These are phyloP conservation scores for Exophiala sideris DNA, from an alignment of 2,329 filamentous ascomycete species.

Conservation along the genomic window DNA sequence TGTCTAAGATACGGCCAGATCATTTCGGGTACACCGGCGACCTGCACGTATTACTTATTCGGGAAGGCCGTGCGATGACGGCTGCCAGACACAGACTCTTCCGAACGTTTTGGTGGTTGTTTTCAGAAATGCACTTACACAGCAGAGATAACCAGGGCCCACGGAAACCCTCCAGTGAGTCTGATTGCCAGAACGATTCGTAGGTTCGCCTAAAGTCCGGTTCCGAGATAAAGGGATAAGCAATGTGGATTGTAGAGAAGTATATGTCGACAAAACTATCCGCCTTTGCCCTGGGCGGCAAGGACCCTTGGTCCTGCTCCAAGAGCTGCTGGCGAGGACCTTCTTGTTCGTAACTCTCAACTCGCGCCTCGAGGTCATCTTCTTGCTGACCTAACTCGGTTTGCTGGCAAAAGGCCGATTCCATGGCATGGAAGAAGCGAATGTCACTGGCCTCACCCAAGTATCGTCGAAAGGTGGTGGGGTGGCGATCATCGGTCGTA, in stretches of 20 bases:
- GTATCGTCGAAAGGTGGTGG: constrained; percentile 30
- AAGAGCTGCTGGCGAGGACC: constrained; percentile 7
- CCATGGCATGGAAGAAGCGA: constrained; percentile 36
- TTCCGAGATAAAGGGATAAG: constrained; percentile 35
- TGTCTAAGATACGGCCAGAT: neutral
- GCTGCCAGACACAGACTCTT: too few relatives aligned
- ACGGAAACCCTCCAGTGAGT: constrained; percentile 20
- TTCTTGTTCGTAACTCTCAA: constrained; percentile 23
- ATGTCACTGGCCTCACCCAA: constrained; percentile 40
- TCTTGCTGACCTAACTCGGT: constrained; percentile 30
- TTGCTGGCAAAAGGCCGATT: constrained; percentile 27
- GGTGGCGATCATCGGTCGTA: constrained; percentile 17
- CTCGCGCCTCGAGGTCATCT: constrained; percentile 18
- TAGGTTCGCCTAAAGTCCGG: constrained; percentile 25
- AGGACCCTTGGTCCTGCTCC: constrained; percentile 14
- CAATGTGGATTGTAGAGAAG: constrained; percentile 36
- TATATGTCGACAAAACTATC: constrained; percentile 29
- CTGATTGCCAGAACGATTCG: constrained; percentile 18
- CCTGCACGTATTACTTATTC: too few relatives aligned
- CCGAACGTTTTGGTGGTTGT: too few relatives aligned
- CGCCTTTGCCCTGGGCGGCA: constrained; percentile 23
- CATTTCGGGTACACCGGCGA: neutral
- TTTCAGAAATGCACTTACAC: constrained; percentile 18
- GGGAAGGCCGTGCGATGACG: too few relatives aligned
- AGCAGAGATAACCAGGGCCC: constrained; percentile 28